These are phyloP conservation scores for Fomitopsis pinicola DNA, from an alignment of 1,284 basidiomycete species.

Conservation along the genomic window DNA sequence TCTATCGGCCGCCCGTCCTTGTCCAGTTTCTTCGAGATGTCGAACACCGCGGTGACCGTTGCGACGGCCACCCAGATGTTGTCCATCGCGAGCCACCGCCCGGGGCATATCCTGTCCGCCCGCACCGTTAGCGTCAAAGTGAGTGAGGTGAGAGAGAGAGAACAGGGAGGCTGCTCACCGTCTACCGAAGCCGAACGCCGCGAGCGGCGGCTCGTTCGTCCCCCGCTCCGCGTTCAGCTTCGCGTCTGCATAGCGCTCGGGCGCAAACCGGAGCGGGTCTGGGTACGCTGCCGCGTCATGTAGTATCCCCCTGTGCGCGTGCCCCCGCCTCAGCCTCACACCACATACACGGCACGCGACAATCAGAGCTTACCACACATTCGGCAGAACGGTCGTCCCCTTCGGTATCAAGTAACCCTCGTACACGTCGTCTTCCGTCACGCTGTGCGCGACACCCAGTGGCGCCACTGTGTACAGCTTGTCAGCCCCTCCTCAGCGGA, in stretches of 20 bases:
- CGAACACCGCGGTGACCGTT: slow-evolving; percentile 24
- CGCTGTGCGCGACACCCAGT: slow-evolving; percentile 16
- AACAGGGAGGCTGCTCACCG: slow-evolving; percentile 23
- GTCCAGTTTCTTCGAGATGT: slow-evolving; percentile 23
- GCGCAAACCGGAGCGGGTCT: slow-evolving; percentile 21
- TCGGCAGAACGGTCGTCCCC: slow-evolving; percentile 19
- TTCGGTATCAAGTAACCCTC: slow-evolving; percentile 15
- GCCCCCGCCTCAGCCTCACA: background rate
- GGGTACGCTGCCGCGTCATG: slow-evolving; percentile 23
- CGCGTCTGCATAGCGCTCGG: slow-evolving; percentile 20
- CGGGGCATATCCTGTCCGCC: slow-evolving; percentile 25
- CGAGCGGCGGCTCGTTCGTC: slow-evolving; percentile 27
- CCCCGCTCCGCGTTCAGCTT: slow-evolving; percentile 19
- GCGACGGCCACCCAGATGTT: slow-evolving; percentile 28
- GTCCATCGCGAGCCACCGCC: slow-evolving; percentile 25
- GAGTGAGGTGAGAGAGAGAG: background rate
- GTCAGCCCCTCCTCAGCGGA: background rate
- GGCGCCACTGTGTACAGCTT: slow-evolving; percentile 11
- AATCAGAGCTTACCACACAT: slow-evolving; percentile 13
- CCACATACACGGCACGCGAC: no score
- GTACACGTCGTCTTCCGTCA: slow-evolving; percentile 18
- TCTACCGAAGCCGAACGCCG: slow-evolving; percentile 27
- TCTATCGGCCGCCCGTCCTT: slow-evolving; percentile 20
- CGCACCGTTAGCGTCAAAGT: background rate
- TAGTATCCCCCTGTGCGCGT: slow-evolving; percentile 22